A percentile compares a stretch with the other conserved stretches of the same genome.
These are phyloP conservation scores for Dorcoceras hygrometricum DNA, from an alignment of 257 asterid species.

Conservation along the genomic window DNA sequence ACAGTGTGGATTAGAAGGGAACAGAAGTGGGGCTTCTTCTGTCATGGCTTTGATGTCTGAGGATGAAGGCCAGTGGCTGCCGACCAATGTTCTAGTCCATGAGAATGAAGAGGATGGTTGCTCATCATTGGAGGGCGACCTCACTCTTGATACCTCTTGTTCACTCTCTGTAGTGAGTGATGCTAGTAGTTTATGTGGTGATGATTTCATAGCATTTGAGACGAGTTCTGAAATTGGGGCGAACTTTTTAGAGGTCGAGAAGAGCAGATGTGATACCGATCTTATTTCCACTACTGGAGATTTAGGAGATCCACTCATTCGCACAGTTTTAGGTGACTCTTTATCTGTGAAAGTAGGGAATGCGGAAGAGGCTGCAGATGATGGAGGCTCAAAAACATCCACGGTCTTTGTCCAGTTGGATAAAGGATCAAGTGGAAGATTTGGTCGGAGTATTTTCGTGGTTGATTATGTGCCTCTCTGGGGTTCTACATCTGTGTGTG, in stretches of 20 bases:
- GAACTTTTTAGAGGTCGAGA: constrained; percentile 37
- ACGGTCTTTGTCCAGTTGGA: constrained; percentile 30
- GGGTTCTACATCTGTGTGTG: constrained; percentile 78
- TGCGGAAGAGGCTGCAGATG: constrained; percentile 40
- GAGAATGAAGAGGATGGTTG: constrained; percentile 62
- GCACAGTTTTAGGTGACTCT: constrained; percentile 31
- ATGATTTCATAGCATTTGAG: constrained; percentile 60
- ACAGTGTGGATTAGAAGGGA: constrained; percentile 26
- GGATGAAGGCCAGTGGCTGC: constrained; percentile 40
- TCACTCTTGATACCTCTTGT: constrained; percentile 46
- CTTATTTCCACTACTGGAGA: constrained; percentile 33
- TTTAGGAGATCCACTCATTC: constrained; percentile 27
- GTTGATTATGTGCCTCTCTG: constrained; percentile 84
- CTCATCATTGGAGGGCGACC: constrained; percentile 58
- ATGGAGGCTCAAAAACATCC: constrained; percentile 37
- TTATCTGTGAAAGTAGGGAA: constrained; percentile 25
- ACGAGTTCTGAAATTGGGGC: constrained; percentile 38
- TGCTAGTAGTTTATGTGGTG: constrained; percentile 79
- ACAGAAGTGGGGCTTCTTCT: constrained; percentile 29
- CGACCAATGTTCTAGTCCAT: constrained; percentile 37
- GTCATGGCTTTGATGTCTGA: constrained; percentile 33
- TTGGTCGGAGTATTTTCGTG: constrained; percentile 68
- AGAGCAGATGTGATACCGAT: constrained; percentile 31
- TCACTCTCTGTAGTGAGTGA: constrained; percentile 80
- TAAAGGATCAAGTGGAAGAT: constrained; percentile 32